Conservation (phyloP, 257 asterid species). For the Nicotiana undulata region DNA sequence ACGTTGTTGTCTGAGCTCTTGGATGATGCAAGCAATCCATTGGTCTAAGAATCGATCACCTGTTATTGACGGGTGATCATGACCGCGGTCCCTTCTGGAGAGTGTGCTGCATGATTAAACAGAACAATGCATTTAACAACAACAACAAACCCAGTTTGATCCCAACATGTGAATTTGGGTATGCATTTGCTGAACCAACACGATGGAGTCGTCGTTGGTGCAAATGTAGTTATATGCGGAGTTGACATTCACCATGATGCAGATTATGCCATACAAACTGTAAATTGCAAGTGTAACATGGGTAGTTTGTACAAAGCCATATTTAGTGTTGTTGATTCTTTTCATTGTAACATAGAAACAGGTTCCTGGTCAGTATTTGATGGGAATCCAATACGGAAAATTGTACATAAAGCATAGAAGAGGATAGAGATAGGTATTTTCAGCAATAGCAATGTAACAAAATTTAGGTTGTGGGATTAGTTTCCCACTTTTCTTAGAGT, state of each 20-base stretch:
- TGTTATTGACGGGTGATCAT: conserved; percentile 1
- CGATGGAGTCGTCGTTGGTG: not conserved
- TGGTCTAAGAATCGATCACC: not conserved
- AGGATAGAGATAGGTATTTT: not conserved
- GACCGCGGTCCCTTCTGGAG: not conserved
- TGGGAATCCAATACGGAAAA: not conserved
- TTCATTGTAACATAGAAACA: conserved; percentile 7
- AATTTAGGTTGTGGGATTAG: not conserved
- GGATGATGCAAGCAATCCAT: not conserved
- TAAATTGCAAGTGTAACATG: conserved; percentile 5
- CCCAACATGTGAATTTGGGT: not conserved
- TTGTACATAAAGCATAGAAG: conserved; percentile 7
- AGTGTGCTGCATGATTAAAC: not conserved
- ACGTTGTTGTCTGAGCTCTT: not conserved
- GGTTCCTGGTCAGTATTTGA: not conserved
- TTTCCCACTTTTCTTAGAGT: not conserved
- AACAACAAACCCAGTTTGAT: too few species aligned
- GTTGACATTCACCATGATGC: not conserved
- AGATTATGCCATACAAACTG: conserved; percentile 4
- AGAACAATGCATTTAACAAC: not conserved
- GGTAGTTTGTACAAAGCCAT: conserved; percentile 7
- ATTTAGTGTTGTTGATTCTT: not conserved
- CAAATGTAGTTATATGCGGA: not conserved
- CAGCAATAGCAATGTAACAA: conserved; percentile 2
- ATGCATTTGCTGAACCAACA: conserved; percentile 3